Evolutionary conservation across 129 eudicot genomes (phyloP).

Genomic region (Flaveria brownii): DNA sequence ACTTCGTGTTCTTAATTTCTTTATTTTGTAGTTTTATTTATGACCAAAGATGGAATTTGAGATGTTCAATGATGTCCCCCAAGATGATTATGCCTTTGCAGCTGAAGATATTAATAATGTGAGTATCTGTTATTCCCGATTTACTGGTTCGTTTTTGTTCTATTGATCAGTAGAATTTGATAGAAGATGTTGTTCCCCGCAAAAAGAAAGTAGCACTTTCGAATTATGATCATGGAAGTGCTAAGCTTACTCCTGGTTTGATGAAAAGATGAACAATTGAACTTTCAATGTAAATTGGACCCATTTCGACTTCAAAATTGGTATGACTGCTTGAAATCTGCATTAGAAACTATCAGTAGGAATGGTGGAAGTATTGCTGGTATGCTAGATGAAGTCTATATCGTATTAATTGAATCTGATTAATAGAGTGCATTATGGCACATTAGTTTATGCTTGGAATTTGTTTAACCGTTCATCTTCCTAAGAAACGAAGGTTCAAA

Average conservation of each 20-base stretch:
- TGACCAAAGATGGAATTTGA: constrained; percentile 60
- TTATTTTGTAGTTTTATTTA: constrained; percentile 32
- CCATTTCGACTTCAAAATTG: background rate
- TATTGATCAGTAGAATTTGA: constrained; percentile 6
- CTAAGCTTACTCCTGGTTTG: too few species aligned
- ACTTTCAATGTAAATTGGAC: background rate
- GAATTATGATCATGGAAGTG: too few species aligned
- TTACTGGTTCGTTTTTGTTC: background rate
- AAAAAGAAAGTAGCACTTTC: too few species aligned
- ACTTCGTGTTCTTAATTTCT: constrained; percentile 13
- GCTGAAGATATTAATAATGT: constrained; percentile 52
- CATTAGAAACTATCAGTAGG: background rate
- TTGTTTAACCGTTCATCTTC: background rate
- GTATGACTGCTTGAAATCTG: background rate
- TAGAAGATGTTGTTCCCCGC: background rate
- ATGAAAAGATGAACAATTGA: background rate
- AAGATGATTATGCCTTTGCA: constrained; percentile 55
- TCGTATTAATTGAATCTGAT: constrained; percentile 6
- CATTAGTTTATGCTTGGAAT: constrained; percentile 12
- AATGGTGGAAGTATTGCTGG: constrained; percentile 7
- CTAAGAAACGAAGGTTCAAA: constrained; percentile 6
- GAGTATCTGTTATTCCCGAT: constrained; percentile 16
- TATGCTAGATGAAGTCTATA: constrained; percentile 14
- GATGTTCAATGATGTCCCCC: constrained; percentile 40
- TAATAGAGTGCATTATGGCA: background rate